A percentile compares a stretch with the other conserved stretches of the same genome.
These are phyloP conservation scores for Actinidia arguta DNA, from an alignment of 179 eudicot genomes.

Conservation along the genomic window DNA sequence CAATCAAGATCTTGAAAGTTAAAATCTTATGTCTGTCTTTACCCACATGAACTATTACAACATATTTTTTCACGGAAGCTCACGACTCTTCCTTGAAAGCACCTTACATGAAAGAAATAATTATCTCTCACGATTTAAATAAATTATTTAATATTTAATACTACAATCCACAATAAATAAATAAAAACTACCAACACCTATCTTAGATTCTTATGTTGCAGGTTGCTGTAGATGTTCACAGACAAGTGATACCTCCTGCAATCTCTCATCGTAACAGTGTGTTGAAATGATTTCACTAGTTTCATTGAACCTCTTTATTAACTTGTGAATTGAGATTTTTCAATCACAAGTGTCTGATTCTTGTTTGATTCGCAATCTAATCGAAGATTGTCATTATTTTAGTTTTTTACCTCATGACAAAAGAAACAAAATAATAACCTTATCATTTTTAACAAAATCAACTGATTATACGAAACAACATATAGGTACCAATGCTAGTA, in stretches of 20 bases:
- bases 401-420: background rate
- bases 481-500: too few species aligned
- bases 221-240: background rate
- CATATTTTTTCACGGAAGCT: too few species aligned
- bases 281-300: background rate
- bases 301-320: background rate
- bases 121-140: background rate
- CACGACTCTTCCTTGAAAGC: too few species aligned
- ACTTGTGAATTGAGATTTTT: background rate
- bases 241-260: constrained; percentile 12
- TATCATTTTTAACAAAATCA: background rate
- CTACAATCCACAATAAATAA: too few species aligned
- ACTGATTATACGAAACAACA: too few species aligned
- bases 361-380: background rate
- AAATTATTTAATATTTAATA: too few species aligned
- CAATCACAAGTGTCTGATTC: constrained; percentile 3
- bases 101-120: too few species aligned
- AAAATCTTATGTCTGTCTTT: too few species aligned
- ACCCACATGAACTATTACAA: too few species aligned
- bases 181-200: too few species aligned
- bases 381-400: background rate
- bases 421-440: background rate
- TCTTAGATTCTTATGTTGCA: background rate
- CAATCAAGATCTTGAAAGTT: too few species aligned
- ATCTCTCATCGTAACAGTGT: background rate